Percentiles rank a stretch among this genome's conserved stretches.
Evolutionary conservation across 1,139 yeast species (phyloP).

Genomic region (Suhomyces bolitotheri): DNA sequence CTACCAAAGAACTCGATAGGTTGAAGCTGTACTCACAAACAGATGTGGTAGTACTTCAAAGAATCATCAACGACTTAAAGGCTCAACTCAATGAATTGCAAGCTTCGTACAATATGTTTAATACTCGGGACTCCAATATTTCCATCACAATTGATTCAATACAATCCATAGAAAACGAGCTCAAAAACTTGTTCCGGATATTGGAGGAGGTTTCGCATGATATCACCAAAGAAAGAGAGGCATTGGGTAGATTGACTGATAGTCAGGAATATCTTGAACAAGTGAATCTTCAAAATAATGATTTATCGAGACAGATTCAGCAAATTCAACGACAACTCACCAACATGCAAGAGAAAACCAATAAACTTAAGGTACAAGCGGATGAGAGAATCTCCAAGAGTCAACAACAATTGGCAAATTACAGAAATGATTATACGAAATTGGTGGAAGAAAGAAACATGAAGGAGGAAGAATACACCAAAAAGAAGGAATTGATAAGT

Average conservation of each 20-base stretch:
- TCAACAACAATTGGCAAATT: slow-evolving; percentile 44
- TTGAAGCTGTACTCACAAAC: slow-evolving; percentile 62
- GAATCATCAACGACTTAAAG: slow-evolving; percentile 57
- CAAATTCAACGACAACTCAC: slow-evolving; percentile 55
- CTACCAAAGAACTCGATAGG: slow-evolving; percentile 59
- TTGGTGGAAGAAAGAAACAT: slow-evolving; percentile 52
- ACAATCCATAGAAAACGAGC: slow-evolving; percentile 54
- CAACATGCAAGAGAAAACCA: slow-evolving; percentile 54
- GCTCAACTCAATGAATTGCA: slow-evolving; percentile 41
- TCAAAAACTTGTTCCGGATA: slow-evolving; percentile 50
- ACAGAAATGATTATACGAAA: slow-evolving; percentile 48
- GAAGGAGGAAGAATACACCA: slow-evolving; percentile 53
- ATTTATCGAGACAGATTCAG: slow-evolving; percentile 50
- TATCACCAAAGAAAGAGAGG: slow-evolving; percentile 47
- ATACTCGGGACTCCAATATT: slow-evolving; percentile 51
- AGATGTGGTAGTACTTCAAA: slow-evolving; percentile 57
- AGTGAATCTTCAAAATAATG: slow-evolving; percentile 43
- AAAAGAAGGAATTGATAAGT: slow-evolving; percentile 48
- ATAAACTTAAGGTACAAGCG: slow-evolving; percentile 50
- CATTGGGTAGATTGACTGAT: slow-evolving; percentile 38
- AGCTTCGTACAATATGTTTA: slow-evolving; percentile 41
- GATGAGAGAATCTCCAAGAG: slow-evolving; percentile 47
- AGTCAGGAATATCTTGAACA: slow-evolving; percentile 51
- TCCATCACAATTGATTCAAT: slow-evolving; percentile 61
- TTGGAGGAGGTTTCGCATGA: slow-evolving; percentile 62